Percentiles rank a stretch among this genome's conserved stretches.
These are phyloP conservation scores for Corymbia calophylla DNA, from an alignment of 441 rosid genomes.

Conservation along the genomic window DNA sequence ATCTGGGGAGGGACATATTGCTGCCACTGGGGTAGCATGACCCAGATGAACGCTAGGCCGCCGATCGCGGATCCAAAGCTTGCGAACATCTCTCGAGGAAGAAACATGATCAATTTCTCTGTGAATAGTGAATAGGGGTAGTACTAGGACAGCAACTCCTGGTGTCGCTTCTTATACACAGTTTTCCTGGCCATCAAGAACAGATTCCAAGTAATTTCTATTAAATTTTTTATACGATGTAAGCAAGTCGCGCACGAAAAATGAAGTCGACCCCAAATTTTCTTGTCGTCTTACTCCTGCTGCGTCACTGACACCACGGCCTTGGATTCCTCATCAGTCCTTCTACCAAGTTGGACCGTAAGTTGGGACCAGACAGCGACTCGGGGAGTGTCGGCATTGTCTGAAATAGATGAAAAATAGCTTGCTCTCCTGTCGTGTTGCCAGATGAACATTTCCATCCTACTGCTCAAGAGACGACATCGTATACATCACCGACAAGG, in stretches of 20 bases:
- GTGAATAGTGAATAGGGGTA: background rate
- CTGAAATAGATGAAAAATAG: background rate
- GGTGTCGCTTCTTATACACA: background rate
- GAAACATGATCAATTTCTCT: background rate
- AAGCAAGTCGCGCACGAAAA: background rate
- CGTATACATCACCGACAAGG: background rate
- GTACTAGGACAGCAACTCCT: background rate
- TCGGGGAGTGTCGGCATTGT: background rate
- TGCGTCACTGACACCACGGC: background rate
- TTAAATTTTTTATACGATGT: background rate
- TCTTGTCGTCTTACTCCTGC: background rate
- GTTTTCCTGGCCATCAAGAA: background rate
- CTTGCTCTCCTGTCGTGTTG: background rate
- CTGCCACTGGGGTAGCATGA: constrained; percentile 7
- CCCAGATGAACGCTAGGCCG: constrained; percentile 9
- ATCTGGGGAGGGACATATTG: constrained; percentile 19
- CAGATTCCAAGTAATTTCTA: background rate
- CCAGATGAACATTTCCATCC: background rate
- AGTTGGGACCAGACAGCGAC: background rate
- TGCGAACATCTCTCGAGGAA: background rate
- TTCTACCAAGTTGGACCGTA: background rate
- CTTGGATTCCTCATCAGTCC: background rate
- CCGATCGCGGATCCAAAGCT: constrained; percentile 19
- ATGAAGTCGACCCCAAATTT: background rate
- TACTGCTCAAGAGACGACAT: background rate